Conservation (phyloP, 1,284 basidiomycete genomes). For the Wolfiporia cocos region DNA sequence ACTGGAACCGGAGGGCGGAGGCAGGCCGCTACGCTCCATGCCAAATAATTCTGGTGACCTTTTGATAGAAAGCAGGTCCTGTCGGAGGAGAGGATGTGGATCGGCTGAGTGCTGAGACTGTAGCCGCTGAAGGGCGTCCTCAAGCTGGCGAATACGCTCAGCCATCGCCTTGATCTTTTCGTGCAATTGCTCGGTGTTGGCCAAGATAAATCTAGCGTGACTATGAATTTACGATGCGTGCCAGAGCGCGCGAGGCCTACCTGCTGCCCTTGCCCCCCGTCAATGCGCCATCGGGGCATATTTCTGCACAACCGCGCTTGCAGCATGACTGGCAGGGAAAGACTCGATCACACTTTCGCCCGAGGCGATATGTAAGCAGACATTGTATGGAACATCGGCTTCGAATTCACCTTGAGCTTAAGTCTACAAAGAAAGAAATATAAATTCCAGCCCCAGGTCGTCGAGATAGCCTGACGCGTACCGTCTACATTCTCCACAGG, state of each 20-base stretch:
- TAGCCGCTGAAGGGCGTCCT: constrained; percentile 52
- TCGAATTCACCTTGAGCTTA: constrained; percentile 42
- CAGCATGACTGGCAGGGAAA: constrained; percentile 58
- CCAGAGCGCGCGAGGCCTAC: constrained; percentile 14
- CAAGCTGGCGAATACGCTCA: constrained; percentile 57
- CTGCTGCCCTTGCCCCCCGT: constrained; percentile 29
- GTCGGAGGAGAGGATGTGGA: constrained; percentile 58
- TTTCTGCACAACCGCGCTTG: constrained; percentile 53
- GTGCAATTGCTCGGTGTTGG: constrained; percentile 70
- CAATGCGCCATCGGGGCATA: constrained; percentile 51
- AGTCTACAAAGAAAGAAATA: constrained; percentile 27
- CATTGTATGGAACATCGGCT: too few species aligned
- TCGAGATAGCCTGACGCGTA: constrained; percentile 10
- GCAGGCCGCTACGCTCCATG: constrained; percentile 17
- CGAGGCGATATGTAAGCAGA: too few species aligned
- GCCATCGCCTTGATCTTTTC: constrained; percentile 54
- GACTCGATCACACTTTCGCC: constrained; percentile 56
- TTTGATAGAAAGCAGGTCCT: constrained; percentile 38
- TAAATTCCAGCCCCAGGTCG: background rate
- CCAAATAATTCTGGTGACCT: constrained; percentile 25
- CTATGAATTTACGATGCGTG: constrained; percentile 1
- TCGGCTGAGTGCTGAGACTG: constrained; percentile 46
- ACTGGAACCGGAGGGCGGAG: constrained; percentile 9
- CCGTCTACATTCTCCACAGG: constrained; percentile 56
- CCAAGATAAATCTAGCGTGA: constrained; percentile 55